phyloP scores from a whole-genome alignment of 169 alveolate genomes.

The Plasmodium knowlesi region DNA sequence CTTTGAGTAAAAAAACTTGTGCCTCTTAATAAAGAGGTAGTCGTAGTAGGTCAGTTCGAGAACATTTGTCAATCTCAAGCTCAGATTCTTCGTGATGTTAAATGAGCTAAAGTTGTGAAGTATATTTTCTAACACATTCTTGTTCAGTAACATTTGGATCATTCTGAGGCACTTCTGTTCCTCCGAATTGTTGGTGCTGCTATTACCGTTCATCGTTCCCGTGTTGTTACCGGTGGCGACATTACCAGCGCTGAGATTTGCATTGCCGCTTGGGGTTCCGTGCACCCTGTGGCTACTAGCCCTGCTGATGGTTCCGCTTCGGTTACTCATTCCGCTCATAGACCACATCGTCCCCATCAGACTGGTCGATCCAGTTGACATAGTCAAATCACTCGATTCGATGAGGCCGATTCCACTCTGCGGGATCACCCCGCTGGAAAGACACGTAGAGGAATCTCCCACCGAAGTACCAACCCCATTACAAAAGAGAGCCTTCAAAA shows the following conservation, averaged over 20 bases:
- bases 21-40: conserved; percentile 37
- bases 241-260: neutral
- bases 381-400: neutral
- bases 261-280: neutral
- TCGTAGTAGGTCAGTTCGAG: conserved; percentile 53
- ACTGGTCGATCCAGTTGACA: neutral
- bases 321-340: neutral
- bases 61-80: conserved; percentile 8
- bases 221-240: no score
- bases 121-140: conserved; percentile 16
- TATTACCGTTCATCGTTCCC: neutral
- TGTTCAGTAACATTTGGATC: conserved; percentile 27
- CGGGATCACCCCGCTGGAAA: neutral
- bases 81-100: conserved; percentile 3
- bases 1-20: conserved; percentile 42
- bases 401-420: neutral
- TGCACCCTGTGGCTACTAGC: neutral
- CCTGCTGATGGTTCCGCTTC: neutral
- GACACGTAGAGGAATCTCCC: neutral
- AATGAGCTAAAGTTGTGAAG: conserved; percentile 16
- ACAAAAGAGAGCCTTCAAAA: conserved; percentile 10
- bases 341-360: neutral
- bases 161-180: neutral
- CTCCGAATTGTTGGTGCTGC: neutral
- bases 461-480: neutral